phyloP scores from a whole-genome alignment of 805 yeast genomes.

The Starmera caribaea region DNA sequence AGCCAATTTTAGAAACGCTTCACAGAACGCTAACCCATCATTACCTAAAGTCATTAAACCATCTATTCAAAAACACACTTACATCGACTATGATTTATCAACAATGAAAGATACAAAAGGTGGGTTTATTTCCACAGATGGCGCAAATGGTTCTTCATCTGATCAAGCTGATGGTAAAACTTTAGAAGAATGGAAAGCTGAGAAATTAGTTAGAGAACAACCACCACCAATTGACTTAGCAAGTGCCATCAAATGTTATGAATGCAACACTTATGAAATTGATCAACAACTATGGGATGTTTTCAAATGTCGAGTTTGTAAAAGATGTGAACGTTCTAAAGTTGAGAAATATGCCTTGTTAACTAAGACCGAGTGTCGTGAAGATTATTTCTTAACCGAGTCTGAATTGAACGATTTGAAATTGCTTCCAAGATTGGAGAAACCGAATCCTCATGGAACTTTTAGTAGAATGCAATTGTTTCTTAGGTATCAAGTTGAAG shows the following conservation, averaged over 20 bases:
- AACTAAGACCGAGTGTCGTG: constrained; percentile 92
- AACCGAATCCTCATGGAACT: constrained; percentile 88
- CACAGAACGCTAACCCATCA: constrained; percentile 14
- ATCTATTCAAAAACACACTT: constrained; percentile 49
- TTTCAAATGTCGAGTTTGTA: constrained; percentile 74
- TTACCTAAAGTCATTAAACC: constrained; percentile 20
- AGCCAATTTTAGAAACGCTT: constrained; percentile 29
- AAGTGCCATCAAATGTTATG: constrained; percentile 73
- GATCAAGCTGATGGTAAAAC: constrained; percentile 21
- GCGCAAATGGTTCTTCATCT: constrained; percentile 4
- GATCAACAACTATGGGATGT: constrained; percentile 61
- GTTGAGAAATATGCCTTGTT: constrained; percentile 87
- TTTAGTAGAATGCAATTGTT: constrained; percentile 90
- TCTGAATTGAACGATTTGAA: constrained; percentile 73
- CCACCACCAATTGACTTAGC: constrained; percentile 69
- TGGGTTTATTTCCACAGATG: constrained; percentile 48
- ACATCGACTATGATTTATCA: constrained; percentile 79
- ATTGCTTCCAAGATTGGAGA: constrained; percentile 68
- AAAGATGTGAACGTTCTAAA: constrained; percentile 54
- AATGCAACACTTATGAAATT: constrained; percentile 73
- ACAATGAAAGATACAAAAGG: constrained; percentile 86
- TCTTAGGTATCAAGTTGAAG: constrained; percentile 87
- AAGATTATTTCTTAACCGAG: constrained; percentile 88
- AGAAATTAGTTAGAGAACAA: constrained; percentile 36
- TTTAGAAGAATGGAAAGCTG: constrained; percentile 38